Evolutionary conservation across 2,329 filamentous ascomycete species (phyloP).

Genomic region (Pseudogymnoascus sp.): DNA sequence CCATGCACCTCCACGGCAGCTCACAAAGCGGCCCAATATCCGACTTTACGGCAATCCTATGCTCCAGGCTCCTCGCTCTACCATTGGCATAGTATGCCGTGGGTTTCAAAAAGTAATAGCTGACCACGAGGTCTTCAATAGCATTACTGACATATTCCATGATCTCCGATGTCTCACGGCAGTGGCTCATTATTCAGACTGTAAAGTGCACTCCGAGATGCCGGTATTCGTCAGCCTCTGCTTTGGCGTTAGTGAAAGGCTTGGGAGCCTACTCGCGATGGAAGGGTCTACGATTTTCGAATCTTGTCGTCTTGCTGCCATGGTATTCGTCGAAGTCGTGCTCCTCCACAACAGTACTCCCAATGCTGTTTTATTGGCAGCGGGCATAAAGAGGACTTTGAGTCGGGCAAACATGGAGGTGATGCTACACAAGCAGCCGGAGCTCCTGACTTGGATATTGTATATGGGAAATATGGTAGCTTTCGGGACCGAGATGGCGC

Average conservation of each 20-base stretch:
- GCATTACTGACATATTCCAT: slow-evolving; percentile 4
- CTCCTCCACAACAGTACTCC: neutral
- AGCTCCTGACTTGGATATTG: slow-evolving; percentile 5
- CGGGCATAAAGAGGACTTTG: slow-evolving; percentile 1
- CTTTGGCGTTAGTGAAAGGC: neutral
- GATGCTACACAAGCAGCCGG: neutral
- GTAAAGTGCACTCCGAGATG: neutral
- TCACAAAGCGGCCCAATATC: slow-evolving; percentile 1
- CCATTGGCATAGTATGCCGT: slow-evolving; percentile 8
- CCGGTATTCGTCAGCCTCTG: neutral
- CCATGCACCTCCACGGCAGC: neutral
- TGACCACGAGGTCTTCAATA: neutral
- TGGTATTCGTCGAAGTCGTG: neutral
- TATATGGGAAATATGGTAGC: slow-evolving; percentile 9
- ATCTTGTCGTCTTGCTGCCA: neutral
- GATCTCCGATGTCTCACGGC: slow-evolving; percentile 9
- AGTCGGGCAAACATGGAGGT: neutral
- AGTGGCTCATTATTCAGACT: slow-evolving; percentile 3
- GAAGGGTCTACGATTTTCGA: neutral
- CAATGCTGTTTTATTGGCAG: neutral
- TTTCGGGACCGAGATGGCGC: neutral
- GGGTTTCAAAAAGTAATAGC: slow-evolving; percentile 2
- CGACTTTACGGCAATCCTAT: slow-evolving; percentile 8
- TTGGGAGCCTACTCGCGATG: neutral
- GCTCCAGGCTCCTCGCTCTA: neutral